Percentiles rank a stretch among this genome's conserved stretches.
phyloP scores from a whole-genome alignment of 1,139 yeast species.

The Scheffersomyces stambukii region DNA sequence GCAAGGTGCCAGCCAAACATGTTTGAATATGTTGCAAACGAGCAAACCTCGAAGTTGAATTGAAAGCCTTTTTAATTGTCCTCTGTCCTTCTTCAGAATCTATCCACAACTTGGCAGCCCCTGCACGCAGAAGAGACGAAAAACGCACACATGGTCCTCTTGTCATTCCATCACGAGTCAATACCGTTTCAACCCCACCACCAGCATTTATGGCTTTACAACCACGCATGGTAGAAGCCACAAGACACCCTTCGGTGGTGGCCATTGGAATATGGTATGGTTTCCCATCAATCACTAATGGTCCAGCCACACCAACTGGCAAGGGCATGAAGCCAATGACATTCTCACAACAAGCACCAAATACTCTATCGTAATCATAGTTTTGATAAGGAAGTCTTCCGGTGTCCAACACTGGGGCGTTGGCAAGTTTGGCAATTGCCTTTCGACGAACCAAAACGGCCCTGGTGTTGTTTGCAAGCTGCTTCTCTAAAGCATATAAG shows the following conservation, averaged over 20 bases:
- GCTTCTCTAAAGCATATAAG: conserved; percentile 89
- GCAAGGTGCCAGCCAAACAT: conserved; percentile 89
- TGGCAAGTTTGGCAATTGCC: conserved; percentile 78
- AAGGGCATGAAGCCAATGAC: conserved; percentile 95
- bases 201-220: conserved; percentile 98
- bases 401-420: conserved; percentile 74
- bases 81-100: conserved; percentile 93
- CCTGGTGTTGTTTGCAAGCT: conserved; percentile 78
- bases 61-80: conserved; percentile 80
- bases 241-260: conserved; percentile 97
- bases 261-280: conserved; percentile 97
- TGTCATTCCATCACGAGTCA: conserved; percentile 97
- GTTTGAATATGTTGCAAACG: conserved; percentile 87
- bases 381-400: conserved; percentile 70
- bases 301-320: conserved; percentile 98
- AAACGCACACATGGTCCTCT: conserved; percentile 97
- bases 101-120: conserved; percentile 92
- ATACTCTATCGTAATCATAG: conserved; percentile 92
- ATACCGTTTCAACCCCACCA: conserved; percentile 90
- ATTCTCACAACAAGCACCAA: conserved; percentile 98
- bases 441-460: conserved; percentile 93
- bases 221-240: conserved; percentile 98
- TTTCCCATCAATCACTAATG: conserved; percentile 81
- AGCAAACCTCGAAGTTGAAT: conserved; percentile 96
- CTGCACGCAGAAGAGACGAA: conserved; percentile 79